Conservation (phyloP, 345 rosid species). For the Cardamine resedifolia region DNA sequence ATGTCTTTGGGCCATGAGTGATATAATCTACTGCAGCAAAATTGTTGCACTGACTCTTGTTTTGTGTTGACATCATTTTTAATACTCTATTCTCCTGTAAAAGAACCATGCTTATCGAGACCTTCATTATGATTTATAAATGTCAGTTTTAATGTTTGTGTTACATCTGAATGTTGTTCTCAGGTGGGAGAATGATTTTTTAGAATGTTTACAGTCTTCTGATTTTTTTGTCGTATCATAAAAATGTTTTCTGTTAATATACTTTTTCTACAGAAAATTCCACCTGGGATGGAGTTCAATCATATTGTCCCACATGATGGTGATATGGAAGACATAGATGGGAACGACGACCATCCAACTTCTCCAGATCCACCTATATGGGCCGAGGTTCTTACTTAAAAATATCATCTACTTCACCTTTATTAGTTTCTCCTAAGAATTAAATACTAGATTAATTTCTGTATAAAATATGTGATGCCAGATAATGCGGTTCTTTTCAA, state of each 20-base stretch:
- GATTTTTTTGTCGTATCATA: background rate
- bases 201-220: background rate
- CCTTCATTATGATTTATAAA: background rate
- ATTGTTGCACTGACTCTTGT: background rate
- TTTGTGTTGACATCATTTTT: background rate
- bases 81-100: background rate
- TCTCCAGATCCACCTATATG: constrained; percentile 90
- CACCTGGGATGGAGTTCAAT: constrained; percentile 99
- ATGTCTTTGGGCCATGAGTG: background rate
- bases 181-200: background rate
- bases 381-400: constrained; percentile 67
- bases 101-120: background rate
- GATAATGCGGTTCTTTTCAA: constrained; percentile 97
- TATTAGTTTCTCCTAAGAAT: background rate
- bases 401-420: constrained; percentile 2
- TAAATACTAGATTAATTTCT: background rate
- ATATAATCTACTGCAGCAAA: background rate
- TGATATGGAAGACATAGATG: constrained; percentile 88
- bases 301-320: constrained; percentile 92
- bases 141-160: background rate
- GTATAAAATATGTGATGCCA: constrained; percentile 42
- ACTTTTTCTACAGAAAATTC: constrained; percentile 64
- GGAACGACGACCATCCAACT: constrained; percentile 79
- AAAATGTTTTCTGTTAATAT: background rate
- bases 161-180: background rate